phyloP scores from a whole-genome alignment of 495 filamentous ascomycete genomes.

The Parathielavia hyrcaniae region DNA sequence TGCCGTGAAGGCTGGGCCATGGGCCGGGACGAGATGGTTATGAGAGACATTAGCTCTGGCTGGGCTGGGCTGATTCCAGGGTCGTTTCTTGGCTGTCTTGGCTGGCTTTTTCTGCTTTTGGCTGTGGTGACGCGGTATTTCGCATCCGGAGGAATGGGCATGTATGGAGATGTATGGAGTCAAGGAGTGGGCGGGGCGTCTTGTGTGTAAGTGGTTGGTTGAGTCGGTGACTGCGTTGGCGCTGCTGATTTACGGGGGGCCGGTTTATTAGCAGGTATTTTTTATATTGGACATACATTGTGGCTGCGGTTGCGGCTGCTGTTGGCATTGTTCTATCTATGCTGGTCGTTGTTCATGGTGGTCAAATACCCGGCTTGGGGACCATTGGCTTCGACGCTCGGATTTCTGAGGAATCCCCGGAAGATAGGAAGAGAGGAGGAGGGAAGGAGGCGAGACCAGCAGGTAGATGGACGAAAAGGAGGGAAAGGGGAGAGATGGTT shows the following conservation, averaged over 20 bases:
- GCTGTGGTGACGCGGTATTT: neutral
- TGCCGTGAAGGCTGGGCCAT: neutral
- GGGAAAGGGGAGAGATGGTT: too few relatives aligned
- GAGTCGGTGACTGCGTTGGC: neutral
- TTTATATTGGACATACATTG: neutral
- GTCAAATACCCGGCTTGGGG: too few relatives aligned
- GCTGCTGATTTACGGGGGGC: slow-evolving; percentile 3
- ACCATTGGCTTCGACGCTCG: too few relatives aligned
- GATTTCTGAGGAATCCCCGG: too few relatives aligned
- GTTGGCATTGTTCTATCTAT: too few relatives aligned
- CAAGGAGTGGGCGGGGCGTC: neutral
- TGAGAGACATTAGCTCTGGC: neutral
- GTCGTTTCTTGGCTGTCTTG: neutral
- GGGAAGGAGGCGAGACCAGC: too few relatives aligned
- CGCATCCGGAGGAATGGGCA: neutral
- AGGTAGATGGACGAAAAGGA: too few relatives aligned
- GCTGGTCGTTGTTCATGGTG: too few relatives aligned
- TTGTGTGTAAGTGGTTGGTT: slow-evolving; percentile 10
- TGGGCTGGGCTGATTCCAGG: too few relatives aligned
- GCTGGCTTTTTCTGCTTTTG: slow-evolving; percentile 3
- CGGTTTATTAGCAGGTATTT: neutral
- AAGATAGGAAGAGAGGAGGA: too few relatives aligned
- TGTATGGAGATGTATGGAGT: neutral
- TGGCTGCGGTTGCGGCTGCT: neutral
- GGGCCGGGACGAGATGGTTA: neutral